Percentiles rank a stretch among this genome's conserved stretches.
Conservation (phyloP, 306 rosid genomes). For the Trifolium fragiferum region DNA sequence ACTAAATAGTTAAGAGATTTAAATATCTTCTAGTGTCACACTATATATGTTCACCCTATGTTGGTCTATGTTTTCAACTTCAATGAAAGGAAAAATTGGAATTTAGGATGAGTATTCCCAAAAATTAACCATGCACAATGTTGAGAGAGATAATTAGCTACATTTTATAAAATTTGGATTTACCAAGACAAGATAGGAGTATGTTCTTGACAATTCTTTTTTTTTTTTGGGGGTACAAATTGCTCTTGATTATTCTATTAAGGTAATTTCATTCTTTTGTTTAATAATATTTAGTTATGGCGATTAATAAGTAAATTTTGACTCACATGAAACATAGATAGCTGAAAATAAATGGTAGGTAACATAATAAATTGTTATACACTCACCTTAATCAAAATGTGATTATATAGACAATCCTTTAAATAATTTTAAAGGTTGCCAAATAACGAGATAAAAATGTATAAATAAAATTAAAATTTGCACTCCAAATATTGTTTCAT, state of each 20-base stretch:
- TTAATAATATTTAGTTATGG: no score
- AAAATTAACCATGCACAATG: background rate
- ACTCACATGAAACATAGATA: no score
- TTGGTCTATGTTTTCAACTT: background rate
- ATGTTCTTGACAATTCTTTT: no score
- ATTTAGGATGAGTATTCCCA: background rate
- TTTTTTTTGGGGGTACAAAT: no score
- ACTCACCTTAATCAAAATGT: background rate
- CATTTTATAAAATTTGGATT: background rate
- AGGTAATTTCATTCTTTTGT: no score
- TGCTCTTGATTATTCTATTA: no score
- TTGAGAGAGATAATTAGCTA: background rate
- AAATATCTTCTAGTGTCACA: no score
- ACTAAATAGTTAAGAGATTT: no score
- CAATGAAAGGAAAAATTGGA: background rate
- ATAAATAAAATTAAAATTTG: constrained; percentile 21
- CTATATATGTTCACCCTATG: no score
- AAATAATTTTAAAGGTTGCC: background rate
- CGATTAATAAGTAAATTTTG: no score
- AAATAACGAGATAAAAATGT: background rate
- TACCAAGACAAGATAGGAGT: no score
- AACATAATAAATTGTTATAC: background rate
- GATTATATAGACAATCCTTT: background rate
- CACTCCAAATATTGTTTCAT: background rate
- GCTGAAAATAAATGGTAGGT: background rate